Evolutionary conservation across 2,329 filamentous ascomycete genomes (phyloP), one percentile per base, ranked within the genome.

Genomic region (Daldinia sp.): DNA sequence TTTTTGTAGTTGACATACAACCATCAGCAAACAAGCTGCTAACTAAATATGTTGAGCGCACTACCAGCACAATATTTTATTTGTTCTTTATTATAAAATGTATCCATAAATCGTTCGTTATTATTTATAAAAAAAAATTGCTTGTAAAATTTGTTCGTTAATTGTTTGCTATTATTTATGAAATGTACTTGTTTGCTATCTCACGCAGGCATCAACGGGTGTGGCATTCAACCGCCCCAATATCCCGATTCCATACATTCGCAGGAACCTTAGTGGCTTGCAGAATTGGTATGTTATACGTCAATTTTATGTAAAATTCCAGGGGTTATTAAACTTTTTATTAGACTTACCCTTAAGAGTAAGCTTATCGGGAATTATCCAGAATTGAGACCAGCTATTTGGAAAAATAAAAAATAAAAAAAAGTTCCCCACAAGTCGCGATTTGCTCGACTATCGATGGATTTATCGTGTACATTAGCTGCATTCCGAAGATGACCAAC

Each of bases 381-480:
- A 19, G 27, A 30, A 19, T 50, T 57, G 19, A 55, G 63, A 61
- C 63, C 57, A 66, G 30, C 57, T 66, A 59, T 66, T 60, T 53
- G 35, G 30, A 48, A 48, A 30, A 27, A 32, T 32, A 32, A 32
- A 32, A 32, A 32, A 32, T 7, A 32, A 32, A 32, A 32, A 32
- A 50, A 61, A 35, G 54, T 39, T 43, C 47, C 54, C 52, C 63
- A 63, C 37, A 56, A 49, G 60, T 58, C 63, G 63, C 63, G 60
- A 25, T 57, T 45, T 45, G 4, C 39, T 65, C 17, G 27, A 17
- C 11, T 37, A 56, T n/a, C n/a, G n/a, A n/a, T n/a, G n/a, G n/a
- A n/a, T n/a, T n/a, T n/a, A n/a, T 30, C 34, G 41, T 45, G 35
- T 54, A 55, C 35, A 49, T 58, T 58, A 55, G 53, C 43, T 61